Evolutionary conservation across 108 stramenopile genomes (phyloP), one percentile per base, ranked within the genome.

Genomic region (Fistulifera pelliculosa): DNA sequence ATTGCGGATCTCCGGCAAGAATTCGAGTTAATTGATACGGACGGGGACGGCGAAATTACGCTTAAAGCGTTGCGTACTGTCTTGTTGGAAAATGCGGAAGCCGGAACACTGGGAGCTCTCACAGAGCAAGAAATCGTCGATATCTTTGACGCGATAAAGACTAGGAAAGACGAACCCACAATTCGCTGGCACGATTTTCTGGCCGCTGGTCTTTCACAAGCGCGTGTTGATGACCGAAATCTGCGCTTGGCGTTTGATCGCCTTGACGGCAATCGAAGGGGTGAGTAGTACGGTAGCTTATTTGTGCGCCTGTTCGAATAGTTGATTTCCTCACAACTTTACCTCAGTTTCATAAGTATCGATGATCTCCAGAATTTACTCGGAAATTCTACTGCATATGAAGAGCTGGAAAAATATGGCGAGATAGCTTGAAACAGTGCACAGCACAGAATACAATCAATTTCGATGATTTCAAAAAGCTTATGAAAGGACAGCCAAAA

Each of bases 151-250:
- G 72, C 83, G 0, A 64, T 90, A 64, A 59, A 73, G 12, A 60
- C 82, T 0, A 51, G 70, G 22, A 78, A 79, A 48, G 66, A 52
- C 21, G 75, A 81, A 54, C 58, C 71, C 31, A 82, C 73, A 16
- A 85, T 91, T 69, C 78, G 77, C 18, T 91, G 83, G 80, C 90
- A 87, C 55, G 83, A 91, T 45, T 91, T 91, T 48, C 82, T 91
- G 26, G 81, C 90, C 5, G 85, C 83, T 50, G 83, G 82, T n/a
- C 66, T 91, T 12, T 80, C 77, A 17, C 83, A 85, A 60, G 80
- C 80, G 41, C 64, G 80, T 45, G 68, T 81, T 27, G 90, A 91
- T 52, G 85, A 91, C 35, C 70, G 90, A 10, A 91, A 91, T 48
- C 65, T 91, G 16, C 64, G 44, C 48, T 63, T 91, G 27, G 90